Evolutionary conservation across 148 eudicot genomes (phyloP), one percentile per base, ranked within the genome.

Genomic region (Rhododendron griersonianum): DNA sequence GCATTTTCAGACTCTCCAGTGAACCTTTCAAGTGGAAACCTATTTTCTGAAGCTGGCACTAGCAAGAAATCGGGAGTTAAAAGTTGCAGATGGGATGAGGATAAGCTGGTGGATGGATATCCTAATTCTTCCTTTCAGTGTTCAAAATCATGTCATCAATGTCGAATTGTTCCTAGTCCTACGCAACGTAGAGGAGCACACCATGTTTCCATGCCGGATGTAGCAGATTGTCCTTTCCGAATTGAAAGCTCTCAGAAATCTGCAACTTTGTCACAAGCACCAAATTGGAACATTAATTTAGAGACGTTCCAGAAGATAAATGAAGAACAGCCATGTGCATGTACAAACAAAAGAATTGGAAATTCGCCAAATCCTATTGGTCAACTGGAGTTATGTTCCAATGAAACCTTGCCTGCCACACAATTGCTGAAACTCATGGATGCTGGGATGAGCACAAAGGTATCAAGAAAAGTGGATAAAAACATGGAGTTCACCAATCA

Each of bases 371-470:
- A 82, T 50, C 88, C 59, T 10, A 79, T 69, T 14, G 39, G 23
- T 81, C 61, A 65, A 50, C 44, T 37, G n/a, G 82, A 45, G 61
- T 55, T n/a, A 7, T 82, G 25, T 73, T 18, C 88, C 19, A 78
- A 65, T n/a, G 73, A 39, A 61, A 83, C 74, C 57, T 61, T 83
- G 69, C 83, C 86, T 2, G 88, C 85, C 5, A 78, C 85, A 39
- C 86, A 87, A 78, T 83, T 87, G 83, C 86, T 86, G 53, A 37
- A 81, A 76, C 85, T 82, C 44, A 76, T 76, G 88, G 85, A 82
- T 47, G 23, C 85, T 18, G 85, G 85, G 41, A 86, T 83, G 81
- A 75, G 82, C 85, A 79, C 85, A 14, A 86, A 21, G 48, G 30
- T 57, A 41, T 76, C 87, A 73, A 35, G 18, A 25, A 57, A 28